phyloP scores from a whole-genome alignment of 108 stramenopile species.

The Poteriospumella lacustris region DNA sequence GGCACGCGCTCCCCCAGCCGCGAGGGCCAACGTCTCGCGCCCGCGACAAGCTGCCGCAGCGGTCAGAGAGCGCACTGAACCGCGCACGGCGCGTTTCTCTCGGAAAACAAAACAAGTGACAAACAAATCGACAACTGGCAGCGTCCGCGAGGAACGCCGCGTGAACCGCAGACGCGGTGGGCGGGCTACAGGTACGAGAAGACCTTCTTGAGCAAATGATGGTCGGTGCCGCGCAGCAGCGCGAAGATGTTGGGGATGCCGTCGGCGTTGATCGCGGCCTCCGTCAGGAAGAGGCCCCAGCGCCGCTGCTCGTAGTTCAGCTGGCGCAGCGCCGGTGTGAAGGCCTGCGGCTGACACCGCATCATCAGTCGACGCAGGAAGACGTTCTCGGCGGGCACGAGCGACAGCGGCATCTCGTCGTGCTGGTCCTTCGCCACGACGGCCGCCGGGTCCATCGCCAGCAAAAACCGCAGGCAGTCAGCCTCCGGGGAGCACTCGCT shows the following conservation, averaged over 20 bases:
- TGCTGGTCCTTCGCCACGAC: not conserved
- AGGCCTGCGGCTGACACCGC: not conserved
- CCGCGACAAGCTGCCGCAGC: too few relatives aligned
- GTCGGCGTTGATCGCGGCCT: not conserved
- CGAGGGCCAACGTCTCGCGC: too few relatives aligned
- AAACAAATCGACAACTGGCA: too few relatives aligned
- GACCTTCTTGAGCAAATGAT: not conserved
- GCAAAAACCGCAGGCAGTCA: not conserved
- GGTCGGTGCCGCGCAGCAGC: not conserved
- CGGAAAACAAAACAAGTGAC: too few relatives aligned
- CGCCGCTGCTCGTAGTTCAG: not conserved
- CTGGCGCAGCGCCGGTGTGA: not conserved
- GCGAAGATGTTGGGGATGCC: not conserved
- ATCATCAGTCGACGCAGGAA: not conserved
- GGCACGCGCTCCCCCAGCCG: too few relatives aligned
- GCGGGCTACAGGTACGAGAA: not conserved
- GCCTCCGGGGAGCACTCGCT: not conserved
- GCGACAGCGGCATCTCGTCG: not conserved
- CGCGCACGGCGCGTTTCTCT: too few relatives aligned
- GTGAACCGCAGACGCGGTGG: too few relatives aligned
- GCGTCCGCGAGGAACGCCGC: too few relatives aligned
- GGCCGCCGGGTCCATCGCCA: not conserved
- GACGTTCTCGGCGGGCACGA: not conserved
- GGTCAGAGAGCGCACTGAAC: too few relatives aligned
- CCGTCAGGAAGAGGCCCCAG: not conserved